Conservation (phyloP, 345 rosid species). For the Citrus glauca region DNA sequence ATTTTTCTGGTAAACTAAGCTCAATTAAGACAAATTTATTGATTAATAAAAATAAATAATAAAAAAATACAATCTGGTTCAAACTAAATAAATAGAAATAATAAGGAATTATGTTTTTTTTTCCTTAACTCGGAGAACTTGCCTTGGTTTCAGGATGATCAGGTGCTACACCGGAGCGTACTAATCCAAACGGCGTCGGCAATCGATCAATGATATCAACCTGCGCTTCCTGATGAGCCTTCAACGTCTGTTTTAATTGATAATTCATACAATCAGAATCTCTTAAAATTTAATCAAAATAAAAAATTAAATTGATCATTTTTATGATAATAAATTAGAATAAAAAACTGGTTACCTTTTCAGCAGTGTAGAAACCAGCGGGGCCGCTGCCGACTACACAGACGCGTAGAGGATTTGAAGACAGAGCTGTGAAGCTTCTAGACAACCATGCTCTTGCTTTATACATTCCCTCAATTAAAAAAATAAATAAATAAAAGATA, state of each 20-base stretch:
- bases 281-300: neutral
- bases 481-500: too few species aligned
- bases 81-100: neutral
- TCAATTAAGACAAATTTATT: constrained; percentile 31
- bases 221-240: constrained; percentile 54
- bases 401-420: constrained; percentile 57
- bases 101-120: too few species aligned
- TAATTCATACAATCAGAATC: neutral
- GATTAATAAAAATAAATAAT: neutral
- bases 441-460: constrained; percentile 31
- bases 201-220: constrained; percentile 84
- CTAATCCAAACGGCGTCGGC: constrained; percentile 90
- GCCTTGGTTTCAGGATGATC: constrained; percentile 99
- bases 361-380: constrained; percentile 87
- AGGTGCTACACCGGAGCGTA: constrained; percentile 94
- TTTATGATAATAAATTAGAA: neutral
- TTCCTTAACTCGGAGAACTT: neutral
- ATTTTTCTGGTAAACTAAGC: constrained; percentile 43
- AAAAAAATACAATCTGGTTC: neutral
- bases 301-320: neutral
- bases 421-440: constrained; percentile 42
- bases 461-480: constrained; percentile 5
- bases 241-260: constrained; percentile 48
- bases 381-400: constrained; percentile 94
- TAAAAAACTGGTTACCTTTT: constrained; percentile 42